Evolutionary conservation across 257 asterid species (phyloP), one percentile per base, ranked within the genome.

Genomic region (Nicotiana benthamiana): DNA sequence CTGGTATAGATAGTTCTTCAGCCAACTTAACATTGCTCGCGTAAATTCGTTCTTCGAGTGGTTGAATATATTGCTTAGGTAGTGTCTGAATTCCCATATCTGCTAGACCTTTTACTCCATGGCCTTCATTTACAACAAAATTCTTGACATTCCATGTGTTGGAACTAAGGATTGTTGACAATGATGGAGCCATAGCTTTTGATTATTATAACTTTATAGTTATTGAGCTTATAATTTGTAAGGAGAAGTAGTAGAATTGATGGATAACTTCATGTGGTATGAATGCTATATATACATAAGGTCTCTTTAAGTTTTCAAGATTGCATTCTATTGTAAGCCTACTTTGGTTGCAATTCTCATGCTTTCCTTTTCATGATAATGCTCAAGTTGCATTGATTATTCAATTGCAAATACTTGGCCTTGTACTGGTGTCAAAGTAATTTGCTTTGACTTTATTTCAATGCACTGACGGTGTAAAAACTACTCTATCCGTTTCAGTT

Each of bases 41-140:
- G 56, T 83, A 56, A 0, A 89, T 75, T 84, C 90, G 82, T 62
- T 85, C 83, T 64, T 83, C 79, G 36, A 77, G 87, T 56, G 93
- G 87, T 30, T 80, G 87, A 75, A 90, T 88, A 85, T 82, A 87
- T 77, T 78, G 84, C 5, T 83, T 5, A 36, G 91, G 91, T 34
- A 89, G 68, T 12, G 81, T 43, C 34, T 86, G 32, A 27, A 89
- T 85, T 78, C 82, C 85, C 60, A 84, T 26, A 13, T 86, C 83
- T 4, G 91, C 85, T 28, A 89, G 90, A 17, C 94, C 94, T 53
- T 80, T 89, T 1, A 87, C 87, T 17, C 92, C 94, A 75, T 89
- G 83, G 62, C 92, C 92, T 75, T 86, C 82, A 56, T 75, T 79
- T 75, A 89, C 77, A 4, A 84, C 80, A 81, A 86, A 90, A 61